Conservation (phyloP, 345 rosid genomes). For the thale cress (Arabidopsis thaliana) region TAIR10.1 NC_003074.8:18150501-18151000, state of each 20-base stretch:
- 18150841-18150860: conserved; percentile 67
- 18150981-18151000: background rate
- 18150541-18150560: too few relatives aligned
- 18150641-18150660: conserved; percentile 78
- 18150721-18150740: background rate
- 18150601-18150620: conserved; percentile 71
- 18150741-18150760: background rate
- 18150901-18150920: conserved; percentile 64
- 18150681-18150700: background rate
- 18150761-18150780: conserved; percentile 66
- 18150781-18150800: conserved; percentile 80
- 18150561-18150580: too few relatives aligned
- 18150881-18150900: conserved; percentile 76
- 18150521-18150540: too few relatives aligned
- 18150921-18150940: conserved; percentile 28
- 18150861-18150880: conserved; percentile 74
- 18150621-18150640: conserved; percentile 77
- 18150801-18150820: conserved; percentile 81
- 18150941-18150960: background rate
- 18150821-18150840: conserved; percentile 78
- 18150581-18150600: conserved; percentile 44
- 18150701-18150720: background rate
- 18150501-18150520: too few relatives aligned
- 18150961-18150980: background rate
- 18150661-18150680: conserved; percentile 58